Conservation (phyloP, 176 grass and related monocot genomes). For the Leersia perrieri region DNA sequence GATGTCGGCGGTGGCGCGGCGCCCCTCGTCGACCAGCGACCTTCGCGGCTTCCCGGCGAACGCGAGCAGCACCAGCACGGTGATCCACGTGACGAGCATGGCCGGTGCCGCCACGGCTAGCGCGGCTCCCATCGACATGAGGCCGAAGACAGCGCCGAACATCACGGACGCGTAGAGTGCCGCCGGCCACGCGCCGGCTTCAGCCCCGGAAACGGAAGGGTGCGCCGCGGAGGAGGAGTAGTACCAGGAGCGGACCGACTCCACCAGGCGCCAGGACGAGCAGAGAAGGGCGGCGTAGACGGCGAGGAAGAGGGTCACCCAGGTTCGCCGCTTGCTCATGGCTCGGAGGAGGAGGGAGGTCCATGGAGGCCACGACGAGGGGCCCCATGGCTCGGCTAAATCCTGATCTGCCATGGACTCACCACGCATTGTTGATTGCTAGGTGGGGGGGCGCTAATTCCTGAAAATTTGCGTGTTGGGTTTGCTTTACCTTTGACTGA, state of each 20-base stretch:
- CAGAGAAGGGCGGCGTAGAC: slow-evolving; percentile 66
- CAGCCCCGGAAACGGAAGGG: too few relatives aligned
- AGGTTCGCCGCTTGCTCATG: slow-evolving; percentile 69
- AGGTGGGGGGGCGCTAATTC: neutral
- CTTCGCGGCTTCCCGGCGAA: slow-evolving; percentile 54
- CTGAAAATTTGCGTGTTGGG: neutral
- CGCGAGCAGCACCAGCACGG: slow-evolving; percentile 84
- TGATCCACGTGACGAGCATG: slow-evolving; percentile 80
- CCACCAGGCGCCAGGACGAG: slow-evolving; percentile 65
- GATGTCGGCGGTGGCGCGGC: slow-evolving; percentile 64
- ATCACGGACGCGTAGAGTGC: slow-evolving; percentile 80
- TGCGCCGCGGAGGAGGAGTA: neutral
- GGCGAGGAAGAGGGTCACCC: slow-evolving; percentile 69
- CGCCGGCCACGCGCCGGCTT: slow-evolving; percentile 34
- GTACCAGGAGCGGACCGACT: slow-evolving; percentile 82
- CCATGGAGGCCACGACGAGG: slow-evolving; percentile 50
- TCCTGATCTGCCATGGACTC: slow-evolving; percentile 41
- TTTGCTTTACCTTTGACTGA: neutral
- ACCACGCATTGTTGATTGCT: neutral
- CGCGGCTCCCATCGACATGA: slow-evolving; percentile 77
- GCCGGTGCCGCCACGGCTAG: slow-evolving; percentile 74
- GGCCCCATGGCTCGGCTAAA: neutral
- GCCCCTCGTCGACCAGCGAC: slow-evolving; percentile 62
- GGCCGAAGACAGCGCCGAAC: slow-evolving; percentile 84
- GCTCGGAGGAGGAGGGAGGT: slow-evolving; percentile 46